Conservation (phyloP, 805 yeast genomes). For the Cyberlindnera mississippiensis region DNA sequence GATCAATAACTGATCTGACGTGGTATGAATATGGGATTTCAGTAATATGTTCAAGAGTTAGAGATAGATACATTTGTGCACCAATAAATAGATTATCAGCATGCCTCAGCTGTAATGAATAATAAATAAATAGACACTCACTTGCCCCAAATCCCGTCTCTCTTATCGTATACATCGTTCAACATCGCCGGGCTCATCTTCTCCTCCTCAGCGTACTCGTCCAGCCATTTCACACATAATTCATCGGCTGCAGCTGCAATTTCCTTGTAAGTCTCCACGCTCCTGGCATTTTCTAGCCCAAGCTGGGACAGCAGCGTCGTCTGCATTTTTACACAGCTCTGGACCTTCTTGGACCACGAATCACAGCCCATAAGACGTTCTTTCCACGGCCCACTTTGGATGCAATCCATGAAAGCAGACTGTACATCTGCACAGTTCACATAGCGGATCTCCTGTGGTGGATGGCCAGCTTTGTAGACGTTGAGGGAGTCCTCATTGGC, state of each 20-base stretch:
- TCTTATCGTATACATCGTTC: constrained; percentile 11
- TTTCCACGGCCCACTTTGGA: constrained; percentile 18
- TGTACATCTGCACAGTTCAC: constrained; percentile 25
- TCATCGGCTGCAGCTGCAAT: constrained; percentile 18
- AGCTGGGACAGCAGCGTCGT: constrained; percentile 14
- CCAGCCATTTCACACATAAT: constrained; percentile 16
- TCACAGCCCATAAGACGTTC: constrained; percentile 21
- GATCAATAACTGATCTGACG: too few species aligned
- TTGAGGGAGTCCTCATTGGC: not conserved
- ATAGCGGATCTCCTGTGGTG: constrained; percentile 6
- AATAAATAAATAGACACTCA: too few species aligned
- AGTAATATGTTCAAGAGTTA: too few species aligned
- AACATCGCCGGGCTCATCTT: constrained; percentile 8
- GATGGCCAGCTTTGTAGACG: constrained; percentile 1
- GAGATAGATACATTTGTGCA: too few species aligned
- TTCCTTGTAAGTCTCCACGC: constrained; percentile 8
- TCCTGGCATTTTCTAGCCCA: constrained; percentile 13
- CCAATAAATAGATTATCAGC: too few species aligned
- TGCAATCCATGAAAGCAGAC: constrained; percentile 18
- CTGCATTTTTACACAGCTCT: constrained; percentile 20
- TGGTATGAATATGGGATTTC: too few species aligned
- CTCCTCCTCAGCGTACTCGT: constrained; percentile 2
- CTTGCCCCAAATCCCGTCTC: constrained; percentile 19
- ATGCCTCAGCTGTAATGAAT: too few species aligned
- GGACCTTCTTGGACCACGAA: constrained; percentile 7